Evolutionary conservation across 148 eudicot genomes (phyloP).

Genomic region (Rhododendron mucronatum): DNA sequence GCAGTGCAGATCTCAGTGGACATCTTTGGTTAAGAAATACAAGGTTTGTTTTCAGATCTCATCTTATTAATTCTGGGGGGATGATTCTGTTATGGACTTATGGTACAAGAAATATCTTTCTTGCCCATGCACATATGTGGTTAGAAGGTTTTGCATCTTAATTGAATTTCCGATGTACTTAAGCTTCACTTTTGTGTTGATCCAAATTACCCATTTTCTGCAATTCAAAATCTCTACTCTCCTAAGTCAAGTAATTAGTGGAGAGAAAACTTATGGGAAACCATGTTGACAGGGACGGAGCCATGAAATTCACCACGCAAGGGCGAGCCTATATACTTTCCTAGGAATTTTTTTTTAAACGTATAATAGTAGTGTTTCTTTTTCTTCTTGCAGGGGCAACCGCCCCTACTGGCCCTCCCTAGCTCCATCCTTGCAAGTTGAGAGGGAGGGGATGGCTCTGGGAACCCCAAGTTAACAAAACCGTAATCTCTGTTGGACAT

Average conservation of each 20-base stretch:
- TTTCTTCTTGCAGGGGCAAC: no score
- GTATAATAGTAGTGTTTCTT: no score
- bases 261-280: no score
- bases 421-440: no score
- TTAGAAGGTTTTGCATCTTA: neutral
- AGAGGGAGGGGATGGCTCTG: no score
- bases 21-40: constrained; percentile 81
- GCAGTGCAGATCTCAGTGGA: constrained; percentile 94
- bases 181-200: neutral
- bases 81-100: neutral
- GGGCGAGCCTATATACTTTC: no score
- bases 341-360: no score
- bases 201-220: neutral
- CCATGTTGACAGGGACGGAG: no score
- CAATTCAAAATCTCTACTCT: neutral
- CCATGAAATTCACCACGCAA: no score
- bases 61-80: neutral
- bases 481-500: neutral
- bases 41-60: constrained; percentile 53
- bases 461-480: no score
- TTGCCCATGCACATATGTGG: neutral
- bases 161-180: neutral
- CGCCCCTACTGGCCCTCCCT: no score
- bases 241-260: no score
- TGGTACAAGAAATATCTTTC: neutral